phyloP scores from a whole-genome alignment of 176 grass and related monocot species.

The Hsuehochloa calcarea region DNA sequence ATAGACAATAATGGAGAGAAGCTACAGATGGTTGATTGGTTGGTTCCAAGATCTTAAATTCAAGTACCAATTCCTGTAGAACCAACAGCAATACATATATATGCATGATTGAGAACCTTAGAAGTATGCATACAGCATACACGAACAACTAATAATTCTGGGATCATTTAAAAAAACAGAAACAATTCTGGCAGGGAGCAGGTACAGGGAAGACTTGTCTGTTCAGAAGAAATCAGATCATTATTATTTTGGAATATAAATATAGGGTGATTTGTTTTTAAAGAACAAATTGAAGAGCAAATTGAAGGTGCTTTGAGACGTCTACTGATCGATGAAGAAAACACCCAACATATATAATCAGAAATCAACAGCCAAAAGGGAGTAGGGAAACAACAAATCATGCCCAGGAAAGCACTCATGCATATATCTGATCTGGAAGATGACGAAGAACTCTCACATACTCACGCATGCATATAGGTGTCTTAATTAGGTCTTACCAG shows the following conservation, averaged over 20 bases:
- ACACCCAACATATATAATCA: not conserved
- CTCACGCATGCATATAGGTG: not conserved
- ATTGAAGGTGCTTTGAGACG: not conserved
- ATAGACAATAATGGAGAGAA: constrained; percentile 33
- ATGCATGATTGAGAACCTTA: constrained; percentile 28
- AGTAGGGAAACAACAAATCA: not conserved
- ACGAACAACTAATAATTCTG: not conserved
- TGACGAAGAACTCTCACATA: not conserved
- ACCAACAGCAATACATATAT: constrained; percentile 19
- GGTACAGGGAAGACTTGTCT: constrained; percentile 16
- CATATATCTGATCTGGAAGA: not conserved
- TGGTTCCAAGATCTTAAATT: constrained; percentile 37
- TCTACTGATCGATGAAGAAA: not conserved
- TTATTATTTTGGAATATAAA: not conserved
- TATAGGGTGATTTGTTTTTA: not conserved
- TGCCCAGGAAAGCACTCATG: not conserved
- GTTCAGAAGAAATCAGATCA: not conserved
- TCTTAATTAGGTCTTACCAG: constrained; percentile 50
- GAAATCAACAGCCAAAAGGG: not conserved
- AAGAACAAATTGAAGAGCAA: not conserved
- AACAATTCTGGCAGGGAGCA: not conserved
- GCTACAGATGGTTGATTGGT: not conserved
- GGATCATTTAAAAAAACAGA: not conserved
- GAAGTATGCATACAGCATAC: not conserved
- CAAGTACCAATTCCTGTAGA: constrained; percentile 5